Evolutionary conservation across 2,329 filamentous ascomycete species (phyloP).

Genomic region (Colletotrichum incanum): DNA sequence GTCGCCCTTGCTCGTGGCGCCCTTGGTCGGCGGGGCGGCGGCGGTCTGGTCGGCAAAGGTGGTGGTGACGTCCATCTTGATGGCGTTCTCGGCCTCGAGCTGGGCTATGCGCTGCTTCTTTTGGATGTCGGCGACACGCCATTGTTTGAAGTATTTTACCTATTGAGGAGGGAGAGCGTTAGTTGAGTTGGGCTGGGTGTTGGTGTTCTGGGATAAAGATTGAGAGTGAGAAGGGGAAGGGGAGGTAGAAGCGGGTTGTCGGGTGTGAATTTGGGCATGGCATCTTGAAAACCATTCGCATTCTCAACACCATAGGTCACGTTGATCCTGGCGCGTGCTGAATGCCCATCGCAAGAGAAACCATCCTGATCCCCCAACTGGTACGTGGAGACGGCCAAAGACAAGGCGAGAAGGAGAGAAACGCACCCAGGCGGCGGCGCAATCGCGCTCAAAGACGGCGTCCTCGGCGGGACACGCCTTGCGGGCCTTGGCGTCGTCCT

Average conservation of each 20-base stretch:
- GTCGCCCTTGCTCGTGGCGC: conserved; percentile 52
- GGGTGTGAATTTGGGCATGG: too few species aligned
- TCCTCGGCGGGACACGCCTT: conserved; percentile 59
- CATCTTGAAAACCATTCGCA: too few species aligned
- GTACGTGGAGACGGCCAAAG: too few species aligned
- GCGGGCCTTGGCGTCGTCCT: conserved; percentile 58
- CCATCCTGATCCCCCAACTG: too few species aligned
- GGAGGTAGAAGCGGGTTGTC: neutral
- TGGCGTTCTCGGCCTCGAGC: conserved; percentile 81
- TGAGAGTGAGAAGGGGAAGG: neutral
- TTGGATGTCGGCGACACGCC: conserved; percentile 91
- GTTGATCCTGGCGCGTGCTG: too few species aligned
- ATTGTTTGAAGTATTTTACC: conserved; percentile 99
- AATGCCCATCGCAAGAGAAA: too few species aligned
- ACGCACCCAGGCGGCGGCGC: conserved; percentile 91
- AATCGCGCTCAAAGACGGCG: conserved; percentile 83
- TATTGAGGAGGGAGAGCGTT: conserved; percentile 52
- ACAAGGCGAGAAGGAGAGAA: neutral
- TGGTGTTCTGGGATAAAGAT: neutral
- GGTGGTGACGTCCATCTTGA: conserved; percentile 66
- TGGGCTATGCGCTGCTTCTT: conserved; percentile 84
- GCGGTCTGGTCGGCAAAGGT: conserved; percentile 50
- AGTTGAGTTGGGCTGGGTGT: neutral
- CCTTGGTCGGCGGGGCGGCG: neutral
- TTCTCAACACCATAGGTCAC: too few species aligned